Conservation (phyloP, 805 yeast species). For the Cyberlindnera nakhonratchasimensis region DNA sequence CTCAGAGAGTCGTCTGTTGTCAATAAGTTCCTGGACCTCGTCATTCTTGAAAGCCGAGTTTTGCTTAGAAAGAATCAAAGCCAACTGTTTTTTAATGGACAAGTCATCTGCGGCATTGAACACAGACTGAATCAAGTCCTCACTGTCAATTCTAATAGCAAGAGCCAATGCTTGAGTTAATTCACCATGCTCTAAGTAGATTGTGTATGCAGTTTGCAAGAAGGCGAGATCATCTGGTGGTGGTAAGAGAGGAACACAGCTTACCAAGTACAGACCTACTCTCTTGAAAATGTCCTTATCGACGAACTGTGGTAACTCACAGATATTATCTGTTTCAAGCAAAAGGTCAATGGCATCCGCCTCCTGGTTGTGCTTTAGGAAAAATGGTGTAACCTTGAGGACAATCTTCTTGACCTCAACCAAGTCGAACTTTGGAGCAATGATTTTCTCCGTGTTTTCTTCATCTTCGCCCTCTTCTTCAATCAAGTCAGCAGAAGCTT, state of each 20-base stretch:
- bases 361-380: conserved; percentile 93
- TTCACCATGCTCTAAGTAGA: conserved; percentile 74
- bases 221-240: conserved; percentile 91
- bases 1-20: conserved; percentile 74
- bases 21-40: conserved; percentile 78
- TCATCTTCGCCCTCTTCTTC: conserved; percentile 34
- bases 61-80: conserved; percentile 83
- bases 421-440: conserved; percentile 29
- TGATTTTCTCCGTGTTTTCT: conserved; percentile 8
- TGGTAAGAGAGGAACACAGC: conserved; percentile 94
- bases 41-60: conserved; percentile 74
- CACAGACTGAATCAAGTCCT: conserved; percentile 68
- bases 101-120: conserved; percentile 77
- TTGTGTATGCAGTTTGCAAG: conserved; percentile 81
- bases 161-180: conserved; percentile 86
- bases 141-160: conserved; percentile 88
- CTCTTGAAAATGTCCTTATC: conserved; percentile 82
- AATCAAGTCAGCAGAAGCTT: conserved; percentile 60
- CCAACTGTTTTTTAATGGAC: conserved; percentile 82
- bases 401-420: conserved; percentile 59
- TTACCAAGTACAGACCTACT: conserved; percentile 90
- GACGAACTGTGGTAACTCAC: conserved; percentile 75
- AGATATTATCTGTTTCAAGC: conserved; percentile 84
- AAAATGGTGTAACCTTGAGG: conserved; percentile 78
- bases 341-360: conserved; percentile 96